These are phyloP conservation scores for Ganoderma sinense DNA, from an alignment of 1,284 basidiomycete genomes.

Conservation along the genomic window DNA sequence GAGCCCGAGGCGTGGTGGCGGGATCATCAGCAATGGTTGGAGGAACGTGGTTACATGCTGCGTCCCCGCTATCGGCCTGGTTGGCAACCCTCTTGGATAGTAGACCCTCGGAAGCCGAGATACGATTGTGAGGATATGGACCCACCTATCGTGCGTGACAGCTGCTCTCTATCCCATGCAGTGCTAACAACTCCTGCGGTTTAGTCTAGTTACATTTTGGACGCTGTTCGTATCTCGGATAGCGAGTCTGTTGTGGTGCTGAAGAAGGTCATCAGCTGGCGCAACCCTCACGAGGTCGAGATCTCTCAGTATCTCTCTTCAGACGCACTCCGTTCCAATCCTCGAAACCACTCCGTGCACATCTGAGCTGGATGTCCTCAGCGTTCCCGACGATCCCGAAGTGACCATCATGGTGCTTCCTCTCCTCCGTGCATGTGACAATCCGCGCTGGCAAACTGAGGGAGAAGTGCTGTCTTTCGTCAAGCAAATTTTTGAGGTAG, in stretches of 20 bases:
- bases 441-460: slow-evolving; percentile 27
- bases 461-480: slow-evolving; percentile 34
- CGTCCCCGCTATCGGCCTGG: slow-evolving; percentile 26
- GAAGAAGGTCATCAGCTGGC: slow-evolving; percentile 7
- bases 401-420: slow-evolving; percentile 33
- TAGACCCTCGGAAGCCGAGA: not conserved
- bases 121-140: slow-evolving; percentile 5
- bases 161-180: not conserved
- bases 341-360: slow-evolving; percentile 39
- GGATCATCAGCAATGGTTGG: slow-evolving; percentile 24
- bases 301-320: slow-evolving; percentile 21
- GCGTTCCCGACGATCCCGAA: slow-evolving; percentile 6
- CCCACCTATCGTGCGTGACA: slow-evolving; percentile 8
- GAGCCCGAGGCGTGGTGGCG: slow-evolving; percentile 1
- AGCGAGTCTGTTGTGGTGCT: slow-evolving; percentile 20
- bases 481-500: slow-evolving; percentile 32
- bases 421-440: slow-evolving; percentile 26
- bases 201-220: slow-evolving; percentile 10
- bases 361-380: slow-evolving; percentile 36
- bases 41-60: slow-evolving; percentile 28
- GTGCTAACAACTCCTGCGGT: not conserved
- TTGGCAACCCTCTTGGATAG: slow-evolving; percentile 28
- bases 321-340: slow-evolving; percentile 24
- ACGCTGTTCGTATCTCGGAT: slow-evolving; percentile 22
- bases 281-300: slow-evolving; percentile 19